Evolutionary conservation across 2,329 filamentous ascomycete species (phyloP), one percentile per base, ranked within the genome.

Genomic region (Exophiala lecanii-corni): DNA sequence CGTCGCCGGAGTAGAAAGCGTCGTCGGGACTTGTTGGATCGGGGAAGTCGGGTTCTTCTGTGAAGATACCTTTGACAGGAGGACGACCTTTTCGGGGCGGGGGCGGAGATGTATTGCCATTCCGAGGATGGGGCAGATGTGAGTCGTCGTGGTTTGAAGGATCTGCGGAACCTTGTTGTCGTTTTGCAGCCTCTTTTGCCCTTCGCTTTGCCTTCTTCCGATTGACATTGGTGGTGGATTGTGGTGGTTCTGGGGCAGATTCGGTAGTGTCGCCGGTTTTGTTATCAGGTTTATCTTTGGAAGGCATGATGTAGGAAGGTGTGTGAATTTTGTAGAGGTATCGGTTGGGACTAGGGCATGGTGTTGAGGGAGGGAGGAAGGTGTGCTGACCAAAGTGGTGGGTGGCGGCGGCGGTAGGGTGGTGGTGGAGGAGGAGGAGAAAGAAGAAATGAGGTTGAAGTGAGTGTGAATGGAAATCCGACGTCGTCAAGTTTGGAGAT

Each of bases 201-300:
- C 89, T 79, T 55, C 89, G 81, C 74, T 95, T 96, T 65, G 92
- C 86, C 73, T 96, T 97, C 74, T 96, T 96, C 61, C 86, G 81
- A 68, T 95, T 96, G 39, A 89, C 83, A 12, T 17, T 9, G 6
- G 73, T 60, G 33, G 71, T 71, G 33, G 71, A 31, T 2, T 37
- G 20, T 15, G 45, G 28, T 31, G 46, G 49, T 40, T 54, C 55
- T 26, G 49, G 49, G 26, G 48, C 51, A 4, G 56, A 57, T 41
- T 56, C 50, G 32, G 49, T 55, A 28, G 49, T 57, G 47, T 62
- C 60, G 44, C 62, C 62, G 13, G 57, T 61, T 33, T 47, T 53
- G 9, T 50, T 6, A 26, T 26, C 23, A 26, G 23, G 23, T 26
- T 26, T 26, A 12, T 6, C 12, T 7, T 57, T 57, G 20, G 55